These are phyloP conservation scores for Nemophila menziesii DNA, from an alignment of 257 asterid species.

Conservation along the genomic window DNA sequence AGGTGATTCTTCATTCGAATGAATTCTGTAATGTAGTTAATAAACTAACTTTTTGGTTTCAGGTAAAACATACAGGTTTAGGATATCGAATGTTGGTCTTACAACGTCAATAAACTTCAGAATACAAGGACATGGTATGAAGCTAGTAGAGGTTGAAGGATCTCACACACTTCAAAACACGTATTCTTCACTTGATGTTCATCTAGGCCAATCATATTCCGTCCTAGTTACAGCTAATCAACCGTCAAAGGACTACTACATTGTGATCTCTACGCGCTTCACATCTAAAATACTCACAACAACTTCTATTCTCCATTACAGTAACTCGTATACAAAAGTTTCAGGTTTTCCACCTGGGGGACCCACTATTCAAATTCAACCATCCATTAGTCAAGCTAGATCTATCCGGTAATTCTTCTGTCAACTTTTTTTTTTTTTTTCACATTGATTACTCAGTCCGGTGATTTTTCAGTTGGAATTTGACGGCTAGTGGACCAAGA, in stretches of 20 bases:
- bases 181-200: slow-evolving; percentile 67
- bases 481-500: background rate
- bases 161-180: slow-evolving; percentile 78
- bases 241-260: slow-evolving; percentile 69
- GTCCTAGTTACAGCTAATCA: slow-evolving; percentile 82
- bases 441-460: background rate
- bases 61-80: slow-evolving; percentile 82
- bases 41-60: too few relatives aligned
- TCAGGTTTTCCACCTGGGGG: slow-evolving; percentile 74
- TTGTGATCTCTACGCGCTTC: slow-evolving; percentile 73
- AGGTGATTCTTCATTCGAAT: too few relatives aligned
- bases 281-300: slow-evolving; percentile 61
- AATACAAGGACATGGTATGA: slow-evolving; percentile 81
- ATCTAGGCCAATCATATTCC: slow-evolving; percentile 82
- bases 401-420: slow-evolving; percentile 55
- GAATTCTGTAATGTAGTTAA: too few relatives aligned
- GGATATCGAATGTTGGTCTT: slow-evolving; percentile 81
- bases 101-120: slow-evolving; percentile 73
- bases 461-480: slow-evolving; percentile 1
- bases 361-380: slow-evolving; percentile 56
- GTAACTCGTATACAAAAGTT: slow-evolving; percentile 56
- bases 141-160: slow-evolving; percentile 88
- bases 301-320: slow-evolving; percentile 80
- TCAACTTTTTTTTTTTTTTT: background rate
- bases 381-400: slow-evolving; percentile 79